phyloP scores from a whole-genome alignment of 1,284 basidiomycete genomes.

The Agroathelia rolfsii region DNA sequence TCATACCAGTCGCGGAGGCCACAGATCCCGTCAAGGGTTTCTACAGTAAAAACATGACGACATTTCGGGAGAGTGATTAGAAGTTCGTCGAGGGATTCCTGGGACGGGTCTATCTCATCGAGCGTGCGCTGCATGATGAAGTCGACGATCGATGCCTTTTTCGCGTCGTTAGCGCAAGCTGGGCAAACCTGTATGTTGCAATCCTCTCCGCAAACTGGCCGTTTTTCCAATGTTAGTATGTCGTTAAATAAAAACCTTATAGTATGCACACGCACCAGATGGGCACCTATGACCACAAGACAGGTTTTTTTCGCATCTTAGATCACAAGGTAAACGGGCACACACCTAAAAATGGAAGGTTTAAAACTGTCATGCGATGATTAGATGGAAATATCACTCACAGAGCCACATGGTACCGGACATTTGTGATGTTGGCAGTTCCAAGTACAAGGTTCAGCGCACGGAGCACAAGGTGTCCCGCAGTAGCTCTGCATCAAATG shows the following conservation, averaged over 20 bases:
- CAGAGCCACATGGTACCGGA: constrained; percentile 61
- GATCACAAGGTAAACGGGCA: constrained; percentile 55
- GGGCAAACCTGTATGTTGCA: constrained; percentile 50
- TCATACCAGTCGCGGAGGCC: constrained; percentile 44
- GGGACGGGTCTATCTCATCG: constrained; percentile 35
- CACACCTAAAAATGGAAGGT: constrained; percentile 38
- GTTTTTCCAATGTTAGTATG: constrained; percentile 11
- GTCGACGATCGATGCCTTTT: constrained; percentile 41
- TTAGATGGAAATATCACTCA: constrained; percentile 22
- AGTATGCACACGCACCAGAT: constrained; percentile 39
- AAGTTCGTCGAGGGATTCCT: constrained; percentile 35
- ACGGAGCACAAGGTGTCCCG: constrained; percentile 49
- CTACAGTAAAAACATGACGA: constrained; percentile 60
- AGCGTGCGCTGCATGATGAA: constrained; percentile 44
- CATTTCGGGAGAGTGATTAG: constrained; percentile 55
- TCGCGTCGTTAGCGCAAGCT: constrained; percentile 32
- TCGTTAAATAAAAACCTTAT: not conserved
- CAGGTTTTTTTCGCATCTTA: constrained; percentile 37
- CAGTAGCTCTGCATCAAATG: too few relatives aligned
- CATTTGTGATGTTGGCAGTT: constrained; percentile 45
- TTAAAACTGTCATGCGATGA: constrained; percentile 1
- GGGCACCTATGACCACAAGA: constrained; percentile 57
- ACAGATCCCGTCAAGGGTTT: constrained; percentile 57
- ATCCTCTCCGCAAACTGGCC: constrained; percentile 57
- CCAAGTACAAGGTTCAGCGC: constrained; percentile 54